Conservation (phyloP, 768 basidiomycete genomes). For the Tricholoma sp. region DNA sequence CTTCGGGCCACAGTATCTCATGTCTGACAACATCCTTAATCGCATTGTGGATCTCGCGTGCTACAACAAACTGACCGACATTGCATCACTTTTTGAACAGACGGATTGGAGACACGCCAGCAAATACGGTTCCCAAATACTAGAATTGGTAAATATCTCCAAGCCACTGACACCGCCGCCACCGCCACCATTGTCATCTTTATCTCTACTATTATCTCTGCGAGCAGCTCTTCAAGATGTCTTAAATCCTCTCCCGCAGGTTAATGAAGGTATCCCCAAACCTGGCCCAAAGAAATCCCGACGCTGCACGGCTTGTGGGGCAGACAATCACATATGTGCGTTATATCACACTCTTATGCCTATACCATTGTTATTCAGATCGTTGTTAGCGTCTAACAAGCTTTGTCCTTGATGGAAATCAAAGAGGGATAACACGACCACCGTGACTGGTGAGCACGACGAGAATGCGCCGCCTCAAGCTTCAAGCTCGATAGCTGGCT, state of each 20-base stretch:
- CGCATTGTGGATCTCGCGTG: no score
- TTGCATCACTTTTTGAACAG: no score
- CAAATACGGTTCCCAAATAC: conserved; percentile 4
- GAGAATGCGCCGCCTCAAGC: not conserved
- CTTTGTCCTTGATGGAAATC: not conserved
- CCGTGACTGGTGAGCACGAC: not conserved
- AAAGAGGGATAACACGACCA: not conserved
- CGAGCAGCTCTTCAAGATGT: not conserved
- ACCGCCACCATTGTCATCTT: not conserved
- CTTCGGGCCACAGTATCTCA: no score
- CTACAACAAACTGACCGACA: no score
- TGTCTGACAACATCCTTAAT: no score
- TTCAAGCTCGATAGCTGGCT: no score
- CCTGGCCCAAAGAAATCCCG: not conserved
- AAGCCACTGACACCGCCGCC: no score
- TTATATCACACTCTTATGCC: not conserved
- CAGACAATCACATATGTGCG: not conserved
- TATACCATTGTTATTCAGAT: not conserved
- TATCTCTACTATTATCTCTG: not conserved
- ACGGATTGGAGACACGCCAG: conserved; percentile 14
- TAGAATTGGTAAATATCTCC: not conserved
- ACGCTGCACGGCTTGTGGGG: not conserved
- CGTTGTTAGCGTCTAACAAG: not conserved
- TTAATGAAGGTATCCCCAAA: not conserved
- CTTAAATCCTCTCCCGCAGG: no score